phyloP scores from a whole-genome alignment of 108 stramenopile species.

The Nitzschia sp. region DNA sequence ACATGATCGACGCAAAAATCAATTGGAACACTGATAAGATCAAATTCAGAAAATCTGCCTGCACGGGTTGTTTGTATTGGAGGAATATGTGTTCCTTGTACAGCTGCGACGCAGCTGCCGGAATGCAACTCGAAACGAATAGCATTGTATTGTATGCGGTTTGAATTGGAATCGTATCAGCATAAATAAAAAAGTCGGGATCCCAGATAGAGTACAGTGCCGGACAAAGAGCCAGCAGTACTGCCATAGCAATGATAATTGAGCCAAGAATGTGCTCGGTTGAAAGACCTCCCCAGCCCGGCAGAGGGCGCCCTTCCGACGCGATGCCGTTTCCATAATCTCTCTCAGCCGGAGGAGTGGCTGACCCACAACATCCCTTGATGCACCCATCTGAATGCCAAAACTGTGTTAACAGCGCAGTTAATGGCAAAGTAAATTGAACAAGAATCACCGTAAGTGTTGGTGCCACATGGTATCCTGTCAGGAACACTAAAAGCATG shows the following conservation, averaged over 20 bases:
- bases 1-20: conserved; percentile 72
- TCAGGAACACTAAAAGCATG: conserved; percentile 69
- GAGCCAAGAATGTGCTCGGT: conserved; percentile 64
- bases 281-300: conserved; percentile 71
- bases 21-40: conserved; percentile 73
- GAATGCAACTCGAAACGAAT: conserved; percentile 64
- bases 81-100: conserved; percentile 83
- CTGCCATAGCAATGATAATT: conserved; percentile 63
- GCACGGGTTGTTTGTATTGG: conserved; percentile 76
- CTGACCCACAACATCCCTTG: conserved; percentile 13
- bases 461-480: conserved; percentile 78
- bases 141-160: conserved; percentile 78
- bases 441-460: conserved; percentile 84
- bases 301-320: conserved; percentile 26
- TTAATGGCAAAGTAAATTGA: conserved; percentile 75
- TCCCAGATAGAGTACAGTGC: conserved; percentile 60
- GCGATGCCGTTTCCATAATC: not conserved
- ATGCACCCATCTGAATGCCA: conserved; percentile 67
- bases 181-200: conserved; percentile 57
- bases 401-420: conserved; percentile 68
- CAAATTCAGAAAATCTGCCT: conserved; percentile 69
- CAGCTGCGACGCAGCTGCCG: conserved; percentile 76
- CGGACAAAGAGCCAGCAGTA: conserved; percentile 60
- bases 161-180: conserved; percentile 59
- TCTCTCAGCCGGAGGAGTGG: not conserved